These are phyloP conservation scores for Pyricularia pennisetigena DNA, from an alignment of 2,329 filamentous ascomycete species.

Conservation along the genomic window DNA sequence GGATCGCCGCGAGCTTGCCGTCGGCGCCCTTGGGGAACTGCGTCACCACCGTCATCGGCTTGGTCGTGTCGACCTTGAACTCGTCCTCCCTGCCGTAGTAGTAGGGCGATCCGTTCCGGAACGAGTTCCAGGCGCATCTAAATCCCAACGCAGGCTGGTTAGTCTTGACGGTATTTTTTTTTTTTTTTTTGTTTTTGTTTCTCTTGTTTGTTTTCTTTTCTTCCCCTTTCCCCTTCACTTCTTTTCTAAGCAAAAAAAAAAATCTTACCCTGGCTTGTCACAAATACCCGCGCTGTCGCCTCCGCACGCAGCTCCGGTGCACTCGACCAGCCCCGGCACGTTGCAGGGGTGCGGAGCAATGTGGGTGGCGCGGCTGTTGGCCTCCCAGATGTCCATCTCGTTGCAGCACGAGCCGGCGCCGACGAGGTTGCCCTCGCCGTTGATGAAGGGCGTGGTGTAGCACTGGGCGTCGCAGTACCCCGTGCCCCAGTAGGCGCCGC, in stretches of 20 bases:
- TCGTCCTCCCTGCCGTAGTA: slow-evolving; percentile 18
- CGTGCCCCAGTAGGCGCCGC: slow-evolving; percentile 49
- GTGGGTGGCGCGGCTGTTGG: slow-evolving; percentile 33
- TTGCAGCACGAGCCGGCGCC: slow-evolving; percentile 39
- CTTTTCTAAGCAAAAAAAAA: no score
- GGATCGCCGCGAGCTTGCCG: slow-evolving; percentile 16
- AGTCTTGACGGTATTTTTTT: background rate
- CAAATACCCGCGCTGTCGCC: slow-evolving; percentile 24
- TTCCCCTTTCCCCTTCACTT: no score
- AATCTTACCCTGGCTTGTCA: slow-evolving; percentile 32
- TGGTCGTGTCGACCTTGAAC: slow-evolving; percentile 31
- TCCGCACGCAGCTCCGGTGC: slow-evolving; percentile 38
- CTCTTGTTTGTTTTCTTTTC: no score
- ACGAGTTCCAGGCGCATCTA: slow-evolving; percentile 25
- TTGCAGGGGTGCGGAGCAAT: slow-evolving; percentile 40
- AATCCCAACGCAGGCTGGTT: slow-evolving; percentile 22
- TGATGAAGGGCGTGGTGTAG: slow-evolving; percentile 37
- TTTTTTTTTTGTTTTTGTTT: no score
- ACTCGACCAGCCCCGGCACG: slow-evolving; percentile 30
- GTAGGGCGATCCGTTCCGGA: slow-evolving; percentile 17
- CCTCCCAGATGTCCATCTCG: slow-evolving; percentile 47
- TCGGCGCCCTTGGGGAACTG: slow-evolving; percentile 26
- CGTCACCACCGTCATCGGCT: slow-evolving; percentile 25
- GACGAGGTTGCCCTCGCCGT: slow-evolving; percentile 33
- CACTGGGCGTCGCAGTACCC: slow-evolving; percentile 57